Evolutionary conservation across 306 rosid genomes (phyloP).

Genomic region (Vigna angularis): DNA sequence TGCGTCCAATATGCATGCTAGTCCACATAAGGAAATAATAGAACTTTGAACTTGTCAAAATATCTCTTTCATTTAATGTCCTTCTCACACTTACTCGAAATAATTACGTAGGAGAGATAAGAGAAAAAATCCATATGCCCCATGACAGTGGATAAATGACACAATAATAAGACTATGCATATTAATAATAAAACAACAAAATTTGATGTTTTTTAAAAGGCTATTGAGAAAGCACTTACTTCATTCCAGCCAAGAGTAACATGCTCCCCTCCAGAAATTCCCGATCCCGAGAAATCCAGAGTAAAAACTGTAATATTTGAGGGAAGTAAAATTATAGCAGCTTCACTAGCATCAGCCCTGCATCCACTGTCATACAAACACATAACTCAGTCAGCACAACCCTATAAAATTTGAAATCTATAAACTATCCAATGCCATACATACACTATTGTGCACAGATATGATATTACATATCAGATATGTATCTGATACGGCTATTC

Average conservation of each 20-base stretch:
- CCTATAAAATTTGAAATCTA: constrained; percentile 29
- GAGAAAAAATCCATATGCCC: constrained; percentile 4
- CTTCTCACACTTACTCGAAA: constrained; percentile 6
- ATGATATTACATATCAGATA: neutral
- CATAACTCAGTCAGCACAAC: constrained; percentile 48
- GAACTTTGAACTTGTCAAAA: constrained; percentile 10
- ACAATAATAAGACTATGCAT: constrained; percentile 29
- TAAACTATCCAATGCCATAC: constrained; percentile 27
- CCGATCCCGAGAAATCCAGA: constrained; percentile 98
- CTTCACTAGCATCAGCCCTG: constrained; percentile 98
- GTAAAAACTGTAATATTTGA: constrained; percentile 95
- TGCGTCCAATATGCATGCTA: constrained; percentile 14
- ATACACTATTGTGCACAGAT: neutral
- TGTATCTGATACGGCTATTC: neutral
- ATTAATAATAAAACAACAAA: constrained; percentile 27
- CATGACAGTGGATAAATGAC: constrained; percentile 14
- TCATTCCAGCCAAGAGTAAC: constrained; percentile 98
- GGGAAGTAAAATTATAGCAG: constrained; percentile 93
- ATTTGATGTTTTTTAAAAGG: constrained; percentile 36
- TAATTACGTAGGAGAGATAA: constrained; percentile 5
- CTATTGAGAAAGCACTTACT: constrained; percentile 57
- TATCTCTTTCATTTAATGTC: constrained; percentile 13
- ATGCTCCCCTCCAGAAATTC: constrained; percentile 95
- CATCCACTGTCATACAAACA: constrained; percentile 82
- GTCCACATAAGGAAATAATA: constrained; percentile 6